Conservation (phyloP, 768 basidiomycete species). For the Boletus pseudopeckii region DNA sequence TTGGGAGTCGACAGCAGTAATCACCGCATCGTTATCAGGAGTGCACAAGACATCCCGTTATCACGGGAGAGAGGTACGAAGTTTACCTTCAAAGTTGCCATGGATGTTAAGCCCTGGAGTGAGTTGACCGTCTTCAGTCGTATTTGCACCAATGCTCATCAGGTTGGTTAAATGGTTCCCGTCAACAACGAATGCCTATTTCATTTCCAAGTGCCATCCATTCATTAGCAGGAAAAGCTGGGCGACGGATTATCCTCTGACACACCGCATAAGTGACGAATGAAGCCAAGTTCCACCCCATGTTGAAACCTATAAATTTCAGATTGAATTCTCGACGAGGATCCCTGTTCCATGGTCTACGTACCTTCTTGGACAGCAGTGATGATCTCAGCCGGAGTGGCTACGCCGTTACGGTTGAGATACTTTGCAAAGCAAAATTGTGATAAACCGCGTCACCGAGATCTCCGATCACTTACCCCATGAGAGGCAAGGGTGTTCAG, state of each 20-base stretch:
- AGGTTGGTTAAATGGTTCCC: constrained; percentile 28
- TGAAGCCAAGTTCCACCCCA: constrained; percentile 20
- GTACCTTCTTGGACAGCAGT: constrained; percentile 22
- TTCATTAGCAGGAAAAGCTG: neutral
- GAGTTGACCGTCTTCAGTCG: constrained; percentile 9
- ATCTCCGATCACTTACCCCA: constrained; percentile 14
- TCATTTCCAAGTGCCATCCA: neutral
- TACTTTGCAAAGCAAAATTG: constrained; percentile 1
- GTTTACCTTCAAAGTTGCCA: constrained; percentile 21
- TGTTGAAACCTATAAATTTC: constrained; percentile 19
- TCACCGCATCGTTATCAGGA: neutral
- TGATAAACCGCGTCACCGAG: neutral
- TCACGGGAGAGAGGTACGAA: neutral
- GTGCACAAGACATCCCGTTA: neutral
- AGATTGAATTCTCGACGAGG: neutral
- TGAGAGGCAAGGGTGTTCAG: constrained; percentile 25
- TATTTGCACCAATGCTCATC: constrained; percentile 26
- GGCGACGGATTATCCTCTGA: neutral
- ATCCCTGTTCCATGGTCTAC: neutral
- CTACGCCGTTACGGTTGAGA: constrained; percentile 16
- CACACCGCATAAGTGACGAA: constrained; percentile 24
- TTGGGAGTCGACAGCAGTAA: neutral
- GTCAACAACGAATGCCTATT: constrained; percentile 24
- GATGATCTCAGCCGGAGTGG: constrained; percentile 22
- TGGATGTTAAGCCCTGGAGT: constrained; percentile 22